These are phyloP conservation scores for Stephania japonica DNA, from an alignment of 164 flowering plant genomes.

Conservation along the genomic window DNA sequence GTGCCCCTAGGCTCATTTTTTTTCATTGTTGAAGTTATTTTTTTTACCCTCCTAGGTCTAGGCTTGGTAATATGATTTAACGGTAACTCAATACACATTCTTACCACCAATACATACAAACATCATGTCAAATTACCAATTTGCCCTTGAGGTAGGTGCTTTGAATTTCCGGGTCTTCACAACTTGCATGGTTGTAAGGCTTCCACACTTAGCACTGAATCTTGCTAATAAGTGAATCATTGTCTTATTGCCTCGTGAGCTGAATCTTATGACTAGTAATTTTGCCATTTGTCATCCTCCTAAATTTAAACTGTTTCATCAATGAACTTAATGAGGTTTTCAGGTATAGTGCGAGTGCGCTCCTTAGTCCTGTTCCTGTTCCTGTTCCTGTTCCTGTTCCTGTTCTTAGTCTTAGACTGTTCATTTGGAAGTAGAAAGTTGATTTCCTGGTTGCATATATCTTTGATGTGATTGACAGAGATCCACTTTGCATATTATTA, in stretches of 20 bases:
- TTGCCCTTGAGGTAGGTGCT: no score
- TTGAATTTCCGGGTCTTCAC: no score
- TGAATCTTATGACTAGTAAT: no score
- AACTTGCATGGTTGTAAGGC: background rate
- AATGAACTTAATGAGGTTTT: background rate
- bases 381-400: background rate
- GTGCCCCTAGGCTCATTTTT: no score
- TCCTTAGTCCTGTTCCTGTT: background rate
- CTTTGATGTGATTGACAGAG: background rate
- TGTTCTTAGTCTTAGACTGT: background rate
- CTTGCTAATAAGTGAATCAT: background rate
- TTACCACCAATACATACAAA: no score
- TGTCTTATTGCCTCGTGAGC: no score
- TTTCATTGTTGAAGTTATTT: no score
- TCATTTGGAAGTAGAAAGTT: background rate
- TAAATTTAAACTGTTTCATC: background rate
- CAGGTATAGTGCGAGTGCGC: background rate
- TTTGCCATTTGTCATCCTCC: background rate
- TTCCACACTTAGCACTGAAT: background rate
- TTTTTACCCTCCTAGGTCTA: no score
- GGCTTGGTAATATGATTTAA: no score
- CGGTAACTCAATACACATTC: no score
- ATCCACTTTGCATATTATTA: background rate
- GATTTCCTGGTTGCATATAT: background rate
- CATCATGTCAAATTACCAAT: no score